Evolutionary conservation across 2,329 filamentous ascomycete genomes (phyloP).

Genomic region (Mycogone perniciosa): DNA sequence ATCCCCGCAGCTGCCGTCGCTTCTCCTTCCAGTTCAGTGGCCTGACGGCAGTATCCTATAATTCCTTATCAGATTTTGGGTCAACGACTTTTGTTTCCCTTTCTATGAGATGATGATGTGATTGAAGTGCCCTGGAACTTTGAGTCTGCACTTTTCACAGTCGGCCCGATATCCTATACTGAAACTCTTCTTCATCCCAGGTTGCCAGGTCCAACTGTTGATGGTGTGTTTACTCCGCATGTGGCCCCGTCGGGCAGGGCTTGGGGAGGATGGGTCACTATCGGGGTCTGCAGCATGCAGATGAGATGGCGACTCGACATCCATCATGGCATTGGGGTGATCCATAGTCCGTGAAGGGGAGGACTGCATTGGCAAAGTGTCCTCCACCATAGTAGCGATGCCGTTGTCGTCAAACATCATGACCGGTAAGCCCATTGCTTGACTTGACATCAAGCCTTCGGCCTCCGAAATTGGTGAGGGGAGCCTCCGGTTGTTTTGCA

Average conservation of each 20-base stretch:
- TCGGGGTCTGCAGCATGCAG: conserved; percentile 23
- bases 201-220: conserved; percentile 54
- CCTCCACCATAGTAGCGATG: conserved; percentile 23
- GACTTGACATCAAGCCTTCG: conserved; percentile 41
- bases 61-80: conserved; percentile 12
- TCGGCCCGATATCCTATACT: conserved; percentile 73
- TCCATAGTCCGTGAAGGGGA: conserved; percentile 32
- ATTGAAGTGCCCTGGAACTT: conserved; percentile 73
- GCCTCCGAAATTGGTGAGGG: conserved; percentile 56
- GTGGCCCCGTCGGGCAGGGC: conserved; percentile 48
- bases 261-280: conserved; percentile 36
- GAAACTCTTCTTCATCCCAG: conserved; percentile 63
- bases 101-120: conserved; percentile 64
- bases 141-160: conserved; percentile 70
- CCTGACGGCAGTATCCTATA: conserved; percentile 23
- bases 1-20: conserved; percentile 11
- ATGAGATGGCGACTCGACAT: conserved; percentile 24
- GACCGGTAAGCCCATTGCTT: conserved; percentile 23
- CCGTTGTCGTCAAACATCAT: conserved; percentile 30
- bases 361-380: conserved; percentile 15
- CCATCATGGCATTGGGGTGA: conserved; percentile 34
- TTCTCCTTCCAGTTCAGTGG: conserved; percentile 18
- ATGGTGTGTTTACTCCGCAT: conserved; percentile 53
- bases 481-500: conserved; percentile 48
- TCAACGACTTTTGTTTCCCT: conserved; percentile 23